Conservation (phyloP, 257 asterid genomes). For the Solanum arcanum region DNA sequence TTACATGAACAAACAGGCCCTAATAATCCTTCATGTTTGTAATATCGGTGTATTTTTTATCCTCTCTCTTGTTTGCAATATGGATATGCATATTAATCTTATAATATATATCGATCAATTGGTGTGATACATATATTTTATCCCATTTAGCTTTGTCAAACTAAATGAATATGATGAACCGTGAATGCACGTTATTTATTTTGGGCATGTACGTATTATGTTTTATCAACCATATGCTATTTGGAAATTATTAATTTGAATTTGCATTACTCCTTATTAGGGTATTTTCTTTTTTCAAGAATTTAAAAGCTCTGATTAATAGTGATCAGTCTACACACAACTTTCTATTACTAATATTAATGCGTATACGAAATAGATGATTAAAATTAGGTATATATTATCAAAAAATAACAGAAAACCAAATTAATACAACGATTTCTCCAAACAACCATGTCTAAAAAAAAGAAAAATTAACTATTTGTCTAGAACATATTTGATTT, state of each 20-base stretch:
- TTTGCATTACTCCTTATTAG: background rate
- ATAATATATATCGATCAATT: background rate
- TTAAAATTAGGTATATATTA: no score
- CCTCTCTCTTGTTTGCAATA: no score
- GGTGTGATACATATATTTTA: background rate
- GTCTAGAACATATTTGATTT: no score
- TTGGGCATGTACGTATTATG: background rate
- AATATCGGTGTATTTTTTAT: no score
- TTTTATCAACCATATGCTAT: background rate
- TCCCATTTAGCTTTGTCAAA: background rate
- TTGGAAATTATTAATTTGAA: background rate
- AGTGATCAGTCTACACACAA: background rate
- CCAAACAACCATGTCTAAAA: background rate
- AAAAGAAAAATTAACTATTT: no score
- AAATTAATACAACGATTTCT: no score
- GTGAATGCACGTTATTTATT: background rate
- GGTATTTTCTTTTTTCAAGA: background rate
- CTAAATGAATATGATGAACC: background rate
- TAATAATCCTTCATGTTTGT: no score
- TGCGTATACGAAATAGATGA: background rate
- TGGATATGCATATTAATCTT: no score
- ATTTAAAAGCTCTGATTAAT: background rate
- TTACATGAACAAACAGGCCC: accelerated
- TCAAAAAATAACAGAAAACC: background rate
- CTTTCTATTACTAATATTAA: background rate